Evolutionary conservation across 2,329 filamentous ascomycete genomes (phyloP).

Genomic region (Sporothrix inflata): DNA sequence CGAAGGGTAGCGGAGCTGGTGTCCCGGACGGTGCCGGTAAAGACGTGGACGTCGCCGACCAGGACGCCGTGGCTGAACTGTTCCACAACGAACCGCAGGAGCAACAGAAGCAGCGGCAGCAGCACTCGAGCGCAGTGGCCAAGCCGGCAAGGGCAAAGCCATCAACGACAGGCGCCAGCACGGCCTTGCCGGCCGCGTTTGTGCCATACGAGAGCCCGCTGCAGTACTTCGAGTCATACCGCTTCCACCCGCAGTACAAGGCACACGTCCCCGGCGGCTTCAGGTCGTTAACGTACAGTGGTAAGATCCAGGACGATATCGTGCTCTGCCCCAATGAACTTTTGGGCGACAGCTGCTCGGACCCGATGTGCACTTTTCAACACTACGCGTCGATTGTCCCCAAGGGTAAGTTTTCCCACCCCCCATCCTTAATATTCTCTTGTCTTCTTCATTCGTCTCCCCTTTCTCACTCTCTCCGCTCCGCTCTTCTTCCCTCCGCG

Average conservation of each 20-base stretch:
- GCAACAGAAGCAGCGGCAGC: neutral
- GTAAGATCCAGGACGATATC: conserved; percentile 77
- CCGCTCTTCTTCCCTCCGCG: conserved; percentile 34
- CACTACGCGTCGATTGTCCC: conserved; percentile 77
- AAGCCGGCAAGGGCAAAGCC: neutral
- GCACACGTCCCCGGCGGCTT: conserved; percentile 73
- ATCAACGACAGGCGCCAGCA: neutral
- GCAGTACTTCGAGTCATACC: conserved; percentile 80
- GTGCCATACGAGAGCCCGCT: conserved; percentile 81
- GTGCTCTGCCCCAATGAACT: conserved; percentile 78
- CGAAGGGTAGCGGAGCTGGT: neutral
- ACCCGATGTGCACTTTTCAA: conserved; percentile 72
- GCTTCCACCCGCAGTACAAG: conserved; percentile 80
- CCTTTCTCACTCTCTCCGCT: conserved; percentile 33
- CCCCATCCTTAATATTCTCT: conserved; percentile 24
- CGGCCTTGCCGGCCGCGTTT: conserved; percentile 31
- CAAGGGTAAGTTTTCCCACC: conserved; percentile 68
- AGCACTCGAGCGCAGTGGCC: too few relatives aligned
- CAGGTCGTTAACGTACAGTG: conserved; percentile 90
- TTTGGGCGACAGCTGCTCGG: conserved; percentile 68
- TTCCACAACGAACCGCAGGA: conserved; percentile 1
- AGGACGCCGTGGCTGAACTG: conserved; percentile 34
- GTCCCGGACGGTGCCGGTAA: neutral
- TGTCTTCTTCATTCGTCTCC: conserved; percentile 41
- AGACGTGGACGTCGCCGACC: conserved; percentile 33